Evolutionary conservation across 2,329 filamentous ascomycete species (phyloP).

Genomic region (Beauveria bassiana): DNA sequence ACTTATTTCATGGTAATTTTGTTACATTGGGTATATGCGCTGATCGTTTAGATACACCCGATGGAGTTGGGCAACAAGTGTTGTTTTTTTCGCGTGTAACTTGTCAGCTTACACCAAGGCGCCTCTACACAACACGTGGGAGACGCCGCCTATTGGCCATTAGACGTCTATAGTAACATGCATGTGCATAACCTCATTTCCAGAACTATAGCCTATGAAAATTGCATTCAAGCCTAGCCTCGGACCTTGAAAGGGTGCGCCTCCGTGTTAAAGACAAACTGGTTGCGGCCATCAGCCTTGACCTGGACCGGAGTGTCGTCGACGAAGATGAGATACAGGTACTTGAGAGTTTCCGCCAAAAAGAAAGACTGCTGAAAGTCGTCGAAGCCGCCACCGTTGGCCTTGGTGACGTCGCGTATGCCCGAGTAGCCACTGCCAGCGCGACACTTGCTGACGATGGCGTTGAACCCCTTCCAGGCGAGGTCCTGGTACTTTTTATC

Average conservation of each 20-base stretch:
- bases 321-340: constrained; percentile 64
- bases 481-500: constrained; percentile 72
- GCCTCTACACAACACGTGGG: no score
- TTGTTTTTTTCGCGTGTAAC: neutral
- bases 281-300: constrained; percentile 34
- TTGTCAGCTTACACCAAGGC: neutral
- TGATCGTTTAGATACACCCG: no score
- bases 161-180: no score
- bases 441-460: constrained; percentile 56
- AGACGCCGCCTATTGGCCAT: neutral
- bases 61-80: neutral
- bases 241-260: constrained; percentile 33
- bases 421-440: constrained; percentile 60
- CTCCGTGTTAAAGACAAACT: constrained; percentile 45
- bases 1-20: neutral
- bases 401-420: constrained; percentile 57
- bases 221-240: neutral
- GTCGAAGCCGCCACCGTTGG: constrained; percentile 49
- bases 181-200: no score
- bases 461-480: constrained; percentile 71
- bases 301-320: constrained; percentile 49
- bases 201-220: no score
- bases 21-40: neutral
- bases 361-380: constrained; percentile 83
- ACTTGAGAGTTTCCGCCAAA: constrained; percentile 84